These are phyloP conservation scores for Phytophthora cactorum DNA, from an alignment of 352 stramenopile species.

Conservation along the genomic window DNA sequence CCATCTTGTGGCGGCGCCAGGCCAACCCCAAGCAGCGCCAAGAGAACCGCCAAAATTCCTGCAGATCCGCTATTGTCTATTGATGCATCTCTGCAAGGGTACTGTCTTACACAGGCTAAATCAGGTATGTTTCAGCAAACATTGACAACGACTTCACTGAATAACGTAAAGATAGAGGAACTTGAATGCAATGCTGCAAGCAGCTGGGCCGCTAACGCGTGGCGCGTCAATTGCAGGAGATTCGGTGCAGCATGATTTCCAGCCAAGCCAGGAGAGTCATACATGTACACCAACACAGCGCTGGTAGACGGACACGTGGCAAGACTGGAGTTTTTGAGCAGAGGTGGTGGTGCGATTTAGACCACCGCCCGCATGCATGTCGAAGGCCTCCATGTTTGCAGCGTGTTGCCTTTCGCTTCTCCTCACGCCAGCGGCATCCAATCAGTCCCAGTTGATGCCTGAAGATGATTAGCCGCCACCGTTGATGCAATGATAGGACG, in stretches of 20 bases:
- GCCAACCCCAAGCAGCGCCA: slow-evolving; percentile 23
- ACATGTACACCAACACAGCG: slow-evolving; percentile 17
- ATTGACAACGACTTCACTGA: neutral
- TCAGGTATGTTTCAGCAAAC: neutral
- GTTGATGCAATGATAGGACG: slow-evolving; percentile 29
- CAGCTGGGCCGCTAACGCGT: slow-evolving; percentile 11
- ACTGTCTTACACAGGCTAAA: neutral
- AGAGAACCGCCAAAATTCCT: slow-evolving; percentile 2
- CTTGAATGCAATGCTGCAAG: slow-evolving; percentile 10
- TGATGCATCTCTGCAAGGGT: neutral
- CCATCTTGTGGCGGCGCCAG: slow-evolving; percentile 26
- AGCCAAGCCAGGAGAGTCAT: neutral
- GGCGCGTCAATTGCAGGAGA: slow-evolving; percentile 19
- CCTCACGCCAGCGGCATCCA: slow-evolving; percentile 21
- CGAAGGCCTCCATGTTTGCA: neutral
- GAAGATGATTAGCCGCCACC: slow-evolving; percentile 17
- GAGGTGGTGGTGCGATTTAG: neutral
- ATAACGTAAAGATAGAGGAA: neutral
- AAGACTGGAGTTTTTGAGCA: slow-evolving; percentile 3
- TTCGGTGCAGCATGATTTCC: slow-evolving; percentile 27
- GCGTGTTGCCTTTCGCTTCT: slow-evolving; percentile 23
- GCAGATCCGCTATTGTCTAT: neutral
- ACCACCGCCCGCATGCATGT: neutral
- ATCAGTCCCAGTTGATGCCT: slow-evolving; percentile 27
- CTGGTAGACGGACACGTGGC: slow-evolving; percentile 29